Evolutionary conservation across 2,329 filamentous ascomycete species (phyloP), one percentile per base, ranked within the genome.

Genomic region (Cadophora sp.): DNA sequence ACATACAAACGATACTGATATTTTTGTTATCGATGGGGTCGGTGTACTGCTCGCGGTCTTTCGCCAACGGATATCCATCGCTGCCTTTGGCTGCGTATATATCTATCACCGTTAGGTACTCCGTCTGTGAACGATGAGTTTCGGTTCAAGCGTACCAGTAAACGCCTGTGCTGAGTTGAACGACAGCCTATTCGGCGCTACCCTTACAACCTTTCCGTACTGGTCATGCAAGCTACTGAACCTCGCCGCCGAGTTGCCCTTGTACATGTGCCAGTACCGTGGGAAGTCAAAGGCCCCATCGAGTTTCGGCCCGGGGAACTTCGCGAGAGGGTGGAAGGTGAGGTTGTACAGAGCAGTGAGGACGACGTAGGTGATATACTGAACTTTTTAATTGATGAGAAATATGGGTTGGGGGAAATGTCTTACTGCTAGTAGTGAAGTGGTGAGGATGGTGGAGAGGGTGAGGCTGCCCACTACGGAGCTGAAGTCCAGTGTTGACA

Each of bases 251-350:
- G 45, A 36, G 24, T 66, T 20, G 1, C 66, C 59, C 14, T 55
- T 45, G n/a, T 27, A 27, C 14, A 64, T 61, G 8, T 62, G 8
- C 55, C 58, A 68, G 43, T 62, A 51, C 5, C 39, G 20, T 24
- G 55, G 62, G 11, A 69, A 59, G 20, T 20, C 27, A 16, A 60
- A 66, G 3, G 69, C 65, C 7, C 67, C 65, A 36, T 67, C 60
- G 13, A 60, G 27, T 39, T 67, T 71, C 11, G 78, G 78, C 1
- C 77, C 77, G 0, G 76, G 76, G 56, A 73, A 78, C 36, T 74
- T 75, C 14, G 74, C 71, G 11, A 75, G 67, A 8, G 75, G 78
- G 51, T 79, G 77, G 36, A 73, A 68, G 11, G 62, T 62, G 16
- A 68, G 18, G 20, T 69, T 67, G 48, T 71, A 70, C 1, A 69